Base-by-base conservation (phyloP, 805 yeast species). In the Ogataea methylovora region DNA sequence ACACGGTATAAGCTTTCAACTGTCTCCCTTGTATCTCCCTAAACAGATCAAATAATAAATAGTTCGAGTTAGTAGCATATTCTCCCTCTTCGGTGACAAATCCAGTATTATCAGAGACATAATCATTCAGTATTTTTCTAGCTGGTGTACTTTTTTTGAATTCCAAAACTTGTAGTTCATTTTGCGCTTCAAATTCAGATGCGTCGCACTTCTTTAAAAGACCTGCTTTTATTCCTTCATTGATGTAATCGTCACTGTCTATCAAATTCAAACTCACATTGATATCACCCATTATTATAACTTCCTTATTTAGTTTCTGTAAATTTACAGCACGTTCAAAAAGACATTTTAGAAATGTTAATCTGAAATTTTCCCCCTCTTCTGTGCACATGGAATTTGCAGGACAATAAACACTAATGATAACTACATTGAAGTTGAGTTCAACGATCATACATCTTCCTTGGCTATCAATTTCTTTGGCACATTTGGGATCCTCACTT, bases 281-380 rank as follows among this genome's bases (percentile, higher is more conserved):
- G 12, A 90, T 69, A 52, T 90, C 98, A 2, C 98, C 98, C 76
- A 90, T 67, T 0, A 92, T 59, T 1, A 90, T 62, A 5, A 90
- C 87, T 11, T 73, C 58, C 45, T 88, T 82, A 0, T 85, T 85
- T 40, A 61, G 27, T 2, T 46, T 44, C n/a, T 63, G 55, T 36
- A 90, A 61, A 24, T 67, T 69, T 23, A 71, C 58, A 13, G 84
- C 70, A 29, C 98, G 68, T 35, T 68, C 58, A 34, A 86, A 72
- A 31, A 90, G 52, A 2, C 72, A 57, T 16, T 63, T 61, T 34
- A 85, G 60, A 46, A 84, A 90, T 12, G 62, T 56, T 25, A 74
- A 44, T 33, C 94, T 58, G 43, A 65, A 79, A 10, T 46, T 49
- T 43, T 78, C 83, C 2, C 78, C 94, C 20, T 75, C 80, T 18